Evolutionary conservation across 306 rosid species (phyloP).

Genomic region (Comarum palustre): DNA sequence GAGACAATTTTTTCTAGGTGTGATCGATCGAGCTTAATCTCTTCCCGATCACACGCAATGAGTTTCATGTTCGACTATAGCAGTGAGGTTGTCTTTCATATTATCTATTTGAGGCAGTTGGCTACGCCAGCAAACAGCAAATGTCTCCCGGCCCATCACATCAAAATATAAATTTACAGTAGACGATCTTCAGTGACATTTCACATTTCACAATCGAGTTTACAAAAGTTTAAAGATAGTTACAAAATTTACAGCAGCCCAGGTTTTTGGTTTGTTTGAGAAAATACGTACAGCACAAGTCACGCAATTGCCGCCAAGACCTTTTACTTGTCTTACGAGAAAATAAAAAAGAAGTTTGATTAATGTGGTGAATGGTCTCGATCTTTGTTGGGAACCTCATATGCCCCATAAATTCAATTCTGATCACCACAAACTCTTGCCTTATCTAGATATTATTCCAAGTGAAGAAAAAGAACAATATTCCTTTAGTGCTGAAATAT

Average conservation of each 20-base stretch:
- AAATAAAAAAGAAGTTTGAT: slow-evolving; percentile 16
- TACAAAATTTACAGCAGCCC: background rate
- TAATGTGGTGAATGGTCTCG: slow-evolving; percentile 29
- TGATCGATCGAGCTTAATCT: no score
- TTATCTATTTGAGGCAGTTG: background rate
- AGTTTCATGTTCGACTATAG: no score
- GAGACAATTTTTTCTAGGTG: no score
- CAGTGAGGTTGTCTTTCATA: background rate
- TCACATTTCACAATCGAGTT: background rate
- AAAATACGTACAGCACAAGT: slow-evolving; percentile 40
- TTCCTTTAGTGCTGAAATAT: background rate
- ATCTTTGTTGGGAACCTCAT: slow-evolving; percentile 26
- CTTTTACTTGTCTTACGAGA: slow-evolving; percentile 28
- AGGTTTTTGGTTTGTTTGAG: background rate
- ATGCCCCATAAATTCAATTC: background rate
- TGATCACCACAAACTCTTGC: slow-evolving; percentile 1
- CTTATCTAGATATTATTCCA: background rate
- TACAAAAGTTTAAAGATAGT: background rate
- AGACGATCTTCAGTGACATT: background rate
- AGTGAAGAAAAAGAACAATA: slow-evolving; percentile 5
- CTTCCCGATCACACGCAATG: no score
- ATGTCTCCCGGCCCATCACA: background rate
- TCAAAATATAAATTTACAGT: background rate
- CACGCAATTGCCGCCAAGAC: slow-evolving; percentile 35
- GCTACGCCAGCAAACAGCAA: background rate